Conservation (phyloP, 192 early-diverging fungal species). For the Physocladia obscura region DNA sequence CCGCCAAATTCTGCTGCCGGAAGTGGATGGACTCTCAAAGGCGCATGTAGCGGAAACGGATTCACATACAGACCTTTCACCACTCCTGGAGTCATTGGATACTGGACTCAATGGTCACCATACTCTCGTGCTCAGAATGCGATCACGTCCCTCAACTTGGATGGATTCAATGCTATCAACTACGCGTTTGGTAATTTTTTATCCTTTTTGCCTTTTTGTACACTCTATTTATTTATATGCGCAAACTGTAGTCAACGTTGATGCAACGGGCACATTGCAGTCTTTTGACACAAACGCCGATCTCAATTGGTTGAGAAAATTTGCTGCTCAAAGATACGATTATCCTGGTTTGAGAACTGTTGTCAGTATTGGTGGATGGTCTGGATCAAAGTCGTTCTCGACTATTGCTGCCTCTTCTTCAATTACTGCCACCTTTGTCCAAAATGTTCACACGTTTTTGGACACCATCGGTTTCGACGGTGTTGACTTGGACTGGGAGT, state of each 20-base stretch:
- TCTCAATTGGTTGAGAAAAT: slow-evolving; percentile 7
- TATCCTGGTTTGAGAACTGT: slow-evolving; percentile 6
- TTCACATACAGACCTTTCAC: slow-evolving; percentile 16
- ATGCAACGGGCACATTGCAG: background rate
- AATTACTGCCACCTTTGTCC: slow-evolving; percentile 12
- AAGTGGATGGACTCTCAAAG: slow-evolving; percentile 1
- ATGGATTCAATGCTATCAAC: slow-evolving; percentile 24
- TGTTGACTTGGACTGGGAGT: slow-evolving; percentile 23
- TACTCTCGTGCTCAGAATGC: slow-evolving; percentile 21
- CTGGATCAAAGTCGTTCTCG: background rate
- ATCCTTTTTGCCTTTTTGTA: background rate
- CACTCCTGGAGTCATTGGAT: slow-evolving; percentile 20
- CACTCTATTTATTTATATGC: background rate
- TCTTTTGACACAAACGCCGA: slow-evolving; percentile 20
- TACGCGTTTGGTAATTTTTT: slow-evolving; percentile 21
- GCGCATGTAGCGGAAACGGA: background rate
- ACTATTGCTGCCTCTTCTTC: slow-evolving; percentile 10
- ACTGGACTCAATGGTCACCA: slow-evolving; percentile 25
- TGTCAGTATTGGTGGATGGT: slow-evolving; percentile 18
- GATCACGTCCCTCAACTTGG: slow-evolving; percentile 7
- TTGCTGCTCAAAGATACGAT: slow-evolving; percentile 2
- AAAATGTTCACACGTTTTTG: slow-evolving; percentile 4
- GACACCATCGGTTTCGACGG: slow-evolving; percentile 8
- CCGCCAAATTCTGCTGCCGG: background rate
- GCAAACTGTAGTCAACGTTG: slow-evolving; percentile 24